Base-by-base conservation (phyloP, 176 grass and related monocot species). In the Aegilops bicornis region DNA sequence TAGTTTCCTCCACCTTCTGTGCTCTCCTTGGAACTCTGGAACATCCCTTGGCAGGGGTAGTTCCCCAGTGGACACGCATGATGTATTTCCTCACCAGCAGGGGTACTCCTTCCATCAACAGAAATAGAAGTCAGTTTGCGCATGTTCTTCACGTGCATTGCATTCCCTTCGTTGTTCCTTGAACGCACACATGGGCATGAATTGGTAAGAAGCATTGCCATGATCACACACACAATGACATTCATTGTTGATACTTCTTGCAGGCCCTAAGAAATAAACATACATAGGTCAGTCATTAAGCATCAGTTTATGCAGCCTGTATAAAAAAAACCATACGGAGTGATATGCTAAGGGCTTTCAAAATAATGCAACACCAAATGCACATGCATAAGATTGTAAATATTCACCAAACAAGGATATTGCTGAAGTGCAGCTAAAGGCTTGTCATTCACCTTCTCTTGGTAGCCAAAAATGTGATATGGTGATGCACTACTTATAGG, bases 401-500 rank as follows among this genome's bases (percentile, higher is more conserved):
- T 45, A 60, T 32, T 81, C 56, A 89, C 82, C 83, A 25, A 72
- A 12, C 4, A 23, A 7, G n/a, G 73, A 33, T 40, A 42, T 45
- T 37, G 29, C 6, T 7, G 64, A 22, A 61, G 48, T 27, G 27
- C 14, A 60, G 19, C 78, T 47, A 35, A 68, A 48, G 17, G 48
- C 7, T 10, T 42, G 33, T 23, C 1, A 12, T 80, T 40, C 19
- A 27, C 56, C 76, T 85, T 80, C 40, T 36, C 35, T 15, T 66
- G 19, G 20, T 11, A 32, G 5, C 30, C 33, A 1, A 61, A 45
- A 86, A 62, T 36, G 3, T 5, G 22, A 35, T 48, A 24, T 27
- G 22, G 45, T 47, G 82, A 81, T 36, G 15, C 33, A 22, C 25
- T 86, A 86, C 16, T 89, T 89, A 86, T 89, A 89, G 83, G 36